phyloP scores from a whole-genome alignment of 768 basidiomycete genomes.

The Boletellus sp. region DNA sequence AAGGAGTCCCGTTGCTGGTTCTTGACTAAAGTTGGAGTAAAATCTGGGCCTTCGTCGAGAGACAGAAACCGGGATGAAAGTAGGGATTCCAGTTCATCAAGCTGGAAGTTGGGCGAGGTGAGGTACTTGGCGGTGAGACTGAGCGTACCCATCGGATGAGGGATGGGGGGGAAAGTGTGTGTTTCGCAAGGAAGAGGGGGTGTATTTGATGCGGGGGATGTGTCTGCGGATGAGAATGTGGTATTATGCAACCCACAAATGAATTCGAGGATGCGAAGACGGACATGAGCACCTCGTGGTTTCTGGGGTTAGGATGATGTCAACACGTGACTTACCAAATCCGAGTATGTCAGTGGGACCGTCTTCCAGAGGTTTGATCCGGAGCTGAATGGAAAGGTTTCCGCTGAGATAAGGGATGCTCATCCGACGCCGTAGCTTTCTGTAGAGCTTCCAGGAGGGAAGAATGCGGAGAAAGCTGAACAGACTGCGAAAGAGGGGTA shows the following conservation, averaged over 20 bases:
- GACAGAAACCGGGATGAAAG: constrained; percentile 71
- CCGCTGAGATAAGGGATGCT: constrained; percentile 37
- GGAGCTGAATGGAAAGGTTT: constrained; percentile 47
- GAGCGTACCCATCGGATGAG: constrained; percentile 66
- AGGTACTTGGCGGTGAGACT: constrained; percentile 63
- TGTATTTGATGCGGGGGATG: constrained; percentile 37
- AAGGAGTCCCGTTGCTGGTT: constrained; percentile 58
- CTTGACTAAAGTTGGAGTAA: constrained; percentile 69
- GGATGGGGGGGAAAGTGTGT: constrained; percentile 62
- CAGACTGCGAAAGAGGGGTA: constrained; percentile 76
- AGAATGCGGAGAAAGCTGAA: constrained; percentile 65
- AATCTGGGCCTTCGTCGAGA: constrained; percentile 60
- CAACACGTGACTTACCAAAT: constrained; percentile 37
- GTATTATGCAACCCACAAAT: constrained; percentile 7
- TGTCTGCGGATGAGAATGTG: constrained; percentile 28
- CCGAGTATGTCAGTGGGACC: constrained; percentile 26
- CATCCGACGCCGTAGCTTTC: constrained; percentile 48
- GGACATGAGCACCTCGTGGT: constrained; percentile 32
- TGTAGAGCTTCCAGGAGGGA: constrained; percentile 72
- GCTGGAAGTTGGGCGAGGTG: constrained; percentile 60
- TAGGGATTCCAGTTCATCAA: constrained; percentile 75
- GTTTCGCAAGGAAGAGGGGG: constrained; percentile 46
- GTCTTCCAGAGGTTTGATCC: constrained; percentile 38
- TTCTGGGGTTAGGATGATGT: constrained; percentile 23
- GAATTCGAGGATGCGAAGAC: constrained; percentile 12